A percentile compares a stretch with the other conserved stretches of the same genome.
These are phyloP conservation scores for Coriaria nepalensis DNA, from an alignment of 306 rosid genomes.

Conservation along the genomic window DNA sequence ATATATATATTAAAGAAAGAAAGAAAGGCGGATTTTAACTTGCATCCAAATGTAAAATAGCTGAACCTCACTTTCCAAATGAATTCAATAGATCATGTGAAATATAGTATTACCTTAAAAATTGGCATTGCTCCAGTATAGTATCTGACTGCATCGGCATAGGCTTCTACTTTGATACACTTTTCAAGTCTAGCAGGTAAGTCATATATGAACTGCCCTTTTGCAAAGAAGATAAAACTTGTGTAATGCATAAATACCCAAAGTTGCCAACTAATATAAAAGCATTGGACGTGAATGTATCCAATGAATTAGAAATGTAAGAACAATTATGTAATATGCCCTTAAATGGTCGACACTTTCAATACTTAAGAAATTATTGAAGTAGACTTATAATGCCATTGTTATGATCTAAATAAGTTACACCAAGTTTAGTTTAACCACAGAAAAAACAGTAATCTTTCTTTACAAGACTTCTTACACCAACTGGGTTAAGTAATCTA, in stretches of 20 bases:
- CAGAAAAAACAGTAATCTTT: no score
- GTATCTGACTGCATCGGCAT: slow-evolving; percentile 82
- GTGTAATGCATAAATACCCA: slow-evolving; percentile 12
- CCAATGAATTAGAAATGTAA: no score
- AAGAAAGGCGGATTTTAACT: slow-evolving; percentile 15
- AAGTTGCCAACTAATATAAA: slow-evolving; percentile 1
- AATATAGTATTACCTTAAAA: slow-evolving; percentile 46
- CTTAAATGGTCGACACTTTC: no score
- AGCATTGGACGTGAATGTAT: not conserved
- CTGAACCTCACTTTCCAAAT: slow-evolving; percentile 3
- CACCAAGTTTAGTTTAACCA: no score
- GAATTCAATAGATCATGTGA: slow-evolving; percentile 9
- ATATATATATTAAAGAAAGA: no score
- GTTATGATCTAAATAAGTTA: no score
- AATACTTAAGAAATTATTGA: no score
- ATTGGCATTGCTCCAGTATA: slow-evolving; percentile 91
- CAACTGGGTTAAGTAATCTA: no score
- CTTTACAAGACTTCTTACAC: no score
- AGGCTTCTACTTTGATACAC: slow-evolving; percentile 78
- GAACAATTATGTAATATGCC: no score
- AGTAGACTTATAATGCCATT: no score
- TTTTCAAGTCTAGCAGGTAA: slow-evolving; percentile 83
- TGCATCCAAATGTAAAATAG: slow-evolving; percentile 10
- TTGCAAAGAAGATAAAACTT: slow-evolving; percentile 17
- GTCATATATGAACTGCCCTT: slow-evolving; percentile 81